phyloP scores from a whole-genome alignment of 352 stramenopile genomes.

The Pythium periplocum region DNA sequence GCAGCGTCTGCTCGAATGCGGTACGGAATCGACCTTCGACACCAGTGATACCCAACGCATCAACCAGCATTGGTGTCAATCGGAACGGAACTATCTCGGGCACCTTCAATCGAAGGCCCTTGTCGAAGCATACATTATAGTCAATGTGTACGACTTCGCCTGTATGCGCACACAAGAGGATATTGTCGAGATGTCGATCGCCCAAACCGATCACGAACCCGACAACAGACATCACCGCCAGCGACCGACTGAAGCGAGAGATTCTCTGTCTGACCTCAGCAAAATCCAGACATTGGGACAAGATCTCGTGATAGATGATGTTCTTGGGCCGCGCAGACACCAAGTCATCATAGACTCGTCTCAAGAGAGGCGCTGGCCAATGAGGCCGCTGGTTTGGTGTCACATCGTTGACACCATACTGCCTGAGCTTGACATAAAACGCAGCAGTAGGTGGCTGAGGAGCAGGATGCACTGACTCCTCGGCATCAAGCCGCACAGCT shows the following conservation, averaged over 20 bases:
- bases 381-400: slow-evolving; percentile 57
- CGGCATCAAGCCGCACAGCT: slow-evolving; percentile 15
- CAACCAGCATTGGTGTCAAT: slow-evolving; percentile 77
- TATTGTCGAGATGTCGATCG: slow-evolving; percentile 90
- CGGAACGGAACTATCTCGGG: slow-evolving; percentile 90
- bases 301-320: slow-evolving; percentile 60
- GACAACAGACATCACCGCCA: slow-evolving; percentile 86
- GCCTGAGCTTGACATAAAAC: slow-evolving; percentile 82
- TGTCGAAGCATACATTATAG: slow-evolving; percentile 92
- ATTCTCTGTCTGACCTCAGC: slow-evolving; percentile 57
- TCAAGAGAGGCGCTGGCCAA: slow-evolving; percentile 55
- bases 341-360: slow-evolving; percentile 66
- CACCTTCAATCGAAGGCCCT: slow-evolving; percentile 79
- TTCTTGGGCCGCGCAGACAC: slow-evolving; percentile 56
- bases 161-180: slow-evolving; percentile 72
- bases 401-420: slow-evolving; percentile 65
- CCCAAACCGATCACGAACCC: slow-evolving; percentile 88
- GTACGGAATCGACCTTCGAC: slow-evolving; percentile 68
- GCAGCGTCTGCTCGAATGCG: slow-evolving; percentile 69
- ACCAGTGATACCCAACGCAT: slow-evolving; percentile 68
- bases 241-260: slow-evolving; percentile 52
- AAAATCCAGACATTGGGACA: slow-evolving; percentile 48
- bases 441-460: slow-evolving; percentile 55
- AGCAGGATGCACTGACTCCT: slow-evolving; percentile 3
- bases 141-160: slow-evolving; percentile 90